These are phyloP conservation scores for Hypoxylon sp. DNA, from an alignment of 2,329 filamentous ascomycete species.

Conservation along the genomic window DNA sequence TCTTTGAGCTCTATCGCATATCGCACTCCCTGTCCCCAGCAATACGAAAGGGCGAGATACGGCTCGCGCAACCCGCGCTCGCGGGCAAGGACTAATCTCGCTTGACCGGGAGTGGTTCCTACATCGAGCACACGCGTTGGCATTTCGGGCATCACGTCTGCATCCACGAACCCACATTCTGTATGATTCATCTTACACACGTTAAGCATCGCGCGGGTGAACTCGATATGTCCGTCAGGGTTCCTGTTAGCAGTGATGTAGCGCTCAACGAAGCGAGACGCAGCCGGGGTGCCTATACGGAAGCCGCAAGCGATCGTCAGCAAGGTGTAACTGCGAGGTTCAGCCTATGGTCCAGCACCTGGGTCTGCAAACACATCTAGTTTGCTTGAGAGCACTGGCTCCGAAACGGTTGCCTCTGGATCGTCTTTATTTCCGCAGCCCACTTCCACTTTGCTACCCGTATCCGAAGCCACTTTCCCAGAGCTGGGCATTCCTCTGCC, in stretches of 20 bases:
- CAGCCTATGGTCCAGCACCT: conserved; percentile 19
- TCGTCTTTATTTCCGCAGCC: conserved; percentile 24
- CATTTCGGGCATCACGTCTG: conserved; percentile 18
- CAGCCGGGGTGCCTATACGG: conserved; percentile 36
- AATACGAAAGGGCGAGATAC: conserved; percentile 48
- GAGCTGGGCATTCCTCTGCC: not conserved
- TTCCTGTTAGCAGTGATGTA: conserved; percentile 24
- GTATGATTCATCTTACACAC: conserved; percentile 26
- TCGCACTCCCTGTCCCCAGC: conserved; percentile 40
- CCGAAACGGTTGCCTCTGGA: conserved; percentile 16
- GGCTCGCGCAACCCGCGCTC: conserved; percentile 23
- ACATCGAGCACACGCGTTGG: conserved; percentile 41
- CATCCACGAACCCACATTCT: conserved; percentile 25
- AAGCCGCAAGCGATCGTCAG: conserved; percentile 3
- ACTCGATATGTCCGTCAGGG: conserved; percentile 24
- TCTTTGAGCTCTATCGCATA: conserved; percentile 24
- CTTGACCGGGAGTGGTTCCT: conserved; percentile 11
- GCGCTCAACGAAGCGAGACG: conserved; percentile 26
- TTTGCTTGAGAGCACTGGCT: not conserved
- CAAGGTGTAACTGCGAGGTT: not conserved
- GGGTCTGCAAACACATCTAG: conserved; percentile 36
- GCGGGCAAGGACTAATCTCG: conserved; percentile 30
- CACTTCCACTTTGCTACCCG: conserved; percentile 23
- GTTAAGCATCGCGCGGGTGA: conserved; percentile 23
- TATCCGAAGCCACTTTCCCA: not conserved